Base-by-base conservation (phyloP, 768 basidiomycete genomes). In the Termitomyces sp. region DNA sequence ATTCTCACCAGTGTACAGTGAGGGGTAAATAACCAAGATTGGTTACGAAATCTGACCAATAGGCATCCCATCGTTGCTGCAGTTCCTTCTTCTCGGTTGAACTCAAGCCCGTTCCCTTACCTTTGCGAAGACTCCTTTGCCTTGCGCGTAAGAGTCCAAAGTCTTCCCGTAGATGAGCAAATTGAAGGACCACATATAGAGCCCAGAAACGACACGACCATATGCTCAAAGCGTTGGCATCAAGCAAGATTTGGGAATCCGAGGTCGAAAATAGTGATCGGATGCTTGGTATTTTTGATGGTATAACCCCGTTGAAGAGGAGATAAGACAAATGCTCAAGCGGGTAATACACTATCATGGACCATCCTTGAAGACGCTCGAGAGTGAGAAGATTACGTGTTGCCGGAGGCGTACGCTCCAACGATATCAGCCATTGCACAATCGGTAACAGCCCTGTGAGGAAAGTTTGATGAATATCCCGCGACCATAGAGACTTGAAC, bases 191-290 rank as follows among this genome's bases (percentile, higher is more conserved):
- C 43, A 92, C 78, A 65, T 94, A 94, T 24, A 81, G 69, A 2
- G 86, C 87, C 93, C 92, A 95, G 68, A 86, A 88, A 22, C 92
- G 85, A 54, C 79, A 82, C 14, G 90, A 92, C 88, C 87, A 90
- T 53, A 86, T 63, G 3, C 79, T 76, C 40, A 93, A 68, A 28
- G 67, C 70, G 35, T 74, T 72, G 8, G 79, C 60, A 56, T 86
- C 72, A 43, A 90, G 67, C 6, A 63, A 66, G 48, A 84, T 70
- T 26, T 66, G 70, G 60, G 76, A 79, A 32, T 72, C 71, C 51
- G 72, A 65, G 45, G 73, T 72, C 11, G 77, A 71, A 52, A 81
- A 65, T 30, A 81, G 55, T 16, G 79, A 74, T 13, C 69, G 55
- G 16, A 81, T 69, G n/a, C 77, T 73, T 9, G 81, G 71, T 46